Evolutionary conservation across 768 basidiomycete species (phyloP).

Genomic region (Lactarius sp.): DNA sequence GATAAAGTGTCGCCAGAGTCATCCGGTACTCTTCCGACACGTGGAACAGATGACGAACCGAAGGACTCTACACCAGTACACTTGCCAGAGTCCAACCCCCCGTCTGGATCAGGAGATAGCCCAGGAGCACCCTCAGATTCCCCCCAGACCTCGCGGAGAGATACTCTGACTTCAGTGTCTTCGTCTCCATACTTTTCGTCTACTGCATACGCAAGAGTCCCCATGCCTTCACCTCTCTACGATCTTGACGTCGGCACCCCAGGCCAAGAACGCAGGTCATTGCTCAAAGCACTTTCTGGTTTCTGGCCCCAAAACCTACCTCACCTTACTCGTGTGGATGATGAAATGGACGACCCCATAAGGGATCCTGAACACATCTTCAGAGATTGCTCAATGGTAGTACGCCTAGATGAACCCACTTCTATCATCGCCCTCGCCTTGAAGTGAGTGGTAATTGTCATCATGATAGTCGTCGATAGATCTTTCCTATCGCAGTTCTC

Average conservation of each 20-base stretch:
- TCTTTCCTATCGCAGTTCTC: constrained; percentile 47
- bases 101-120: constrained; percentile 9
- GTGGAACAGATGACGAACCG: not conserved
- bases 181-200: constrained; percentile 46
- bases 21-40: constrained; percentile 8
- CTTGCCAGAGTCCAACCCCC: not conserved
- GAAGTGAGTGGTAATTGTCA: constrained; percentile 48
- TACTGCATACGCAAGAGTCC: constrained; percentile 10
- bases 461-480: not conserved
- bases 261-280: constrained; percentile 62
- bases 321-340: constrained; percentile 47
- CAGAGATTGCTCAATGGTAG: constrained; percentile 89
- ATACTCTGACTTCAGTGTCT: constrained; percentile 39
- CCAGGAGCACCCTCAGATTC: not conserved
- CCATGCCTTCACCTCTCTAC: constrained; percentile 31
- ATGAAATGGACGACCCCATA: constrained; percentile 62
- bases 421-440: constrained; percentile 95
- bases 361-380: constrained; percentile 90
- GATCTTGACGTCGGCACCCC: constrained; percentile 49
- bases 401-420: constrained; percentile 94
- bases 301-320: constrained; percentile 67
- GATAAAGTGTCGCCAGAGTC: constrained; percentile 30
- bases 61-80: constrained; percentile 4
- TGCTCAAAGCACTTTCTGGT: constrained; percentile 78
- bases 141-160: constrained; percentile 21